Evolutionary conservation across 768 basidiomycete genomes (phyloP).

Genomic region (Phaeolepiota aurea): DNA sequence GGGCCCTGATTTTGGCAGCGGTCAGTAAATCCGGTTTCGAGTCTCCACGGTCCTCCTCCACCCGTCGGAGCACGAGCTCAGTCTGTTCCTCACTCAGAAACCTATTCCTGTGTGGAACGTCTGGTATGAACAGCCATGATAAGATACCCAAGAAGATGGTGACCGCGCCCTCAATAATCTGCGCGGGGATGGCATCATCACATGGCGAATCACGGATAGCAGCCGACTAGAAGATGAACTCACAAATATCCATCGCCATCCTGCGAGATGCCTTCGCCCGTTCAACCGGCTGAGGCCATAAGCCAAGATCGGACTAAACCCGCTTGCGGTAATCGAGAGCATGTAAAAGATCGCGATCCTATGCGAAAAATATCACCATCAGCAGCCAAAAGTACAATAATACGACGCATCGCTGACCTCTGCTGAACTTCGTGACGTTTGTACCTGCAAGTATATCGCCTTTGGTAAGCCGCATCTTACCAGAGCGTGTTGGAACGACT

Average conservation of each 20-base stretch:
- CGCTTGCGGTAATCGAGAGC: slow-evolving; percentile 29
- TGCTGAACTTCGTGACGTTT: slow-evolving; percentile 38
- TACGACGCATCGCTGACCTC: slow-evolving; percentile 19
- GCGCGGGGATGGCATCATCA: neutral
- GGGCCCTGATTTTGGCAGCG: slow-evolving; percentile 22
- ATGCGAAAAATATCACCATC: slow-evolving; percentile 2
- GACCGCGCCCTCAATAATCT: neutral
- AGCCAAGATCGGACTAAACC: slow-evolving; percentile 35
- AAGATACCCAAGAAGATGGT: slow-evolving; percentile 18
- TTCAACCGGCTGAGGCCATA: slow-evolving; percentile 31
- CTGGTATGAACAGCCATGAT: slow-evolving; percentile 34
- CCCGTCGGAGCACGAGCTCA: slow-evolving; percentile 31
- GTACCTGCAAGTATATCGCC: slow-evolving; percentile 22
- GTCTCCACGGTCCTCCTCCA: slow-evolving; percentile 44
- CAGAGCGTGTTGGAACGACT: slow-evolving; percentile 1
- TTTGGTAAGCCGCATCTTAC: neutral
- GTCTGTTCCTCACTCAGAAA: slow-evolving; percentile 36
- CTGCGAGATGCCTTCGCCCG: slow-evolving; percentile 28
- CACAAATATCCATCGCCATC: slow-evolving; percentile 47
- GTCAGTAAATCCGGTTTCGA: slow-evolving; percentile 35
- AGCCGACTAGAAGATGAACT: slow-evolving; percentile 6
- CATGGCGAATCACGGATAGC: neutral
- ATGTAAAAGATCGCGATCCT: slow-evolving; percentile 34
- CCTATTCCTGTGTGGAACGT: slow-evolving; percentile 37
- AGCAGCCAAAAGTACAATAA: neutral